Base-by-base conservation (phyloP, 208 protist species). In the Kentomonas sorsogonicus region DNA sequence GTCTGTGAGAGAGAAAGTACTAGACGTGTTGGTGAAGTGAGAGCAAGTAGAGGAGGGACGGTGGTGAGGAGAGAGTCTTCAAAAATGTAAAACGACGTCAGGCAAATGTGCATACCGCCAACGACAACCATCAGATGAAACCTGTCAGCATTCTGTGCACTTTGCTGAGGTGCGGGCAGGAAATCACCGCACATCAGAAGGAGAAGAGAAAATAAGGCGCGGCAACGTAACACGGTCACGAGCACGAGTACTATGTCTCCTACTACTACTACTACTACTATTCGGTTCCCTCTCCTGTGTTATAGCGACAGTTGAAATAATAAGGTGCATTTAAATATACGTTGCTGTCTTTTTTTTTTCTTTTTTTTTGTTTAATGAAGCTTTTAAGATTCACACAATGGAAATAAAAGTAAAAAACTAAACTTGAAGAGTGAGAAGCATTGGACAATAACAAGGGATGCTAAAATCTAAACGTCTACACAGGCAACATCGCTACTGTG, bases 401-500 rank as follows among this genome's bases (percentile, higher is more conserved):
- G 63, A 57, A 43, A 57, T 41, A 67, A 61, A 57, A 57, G 30
- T 30, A 52, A 11, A 44, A 34, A 20, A 13, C n/a, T 38, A 22
- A 53, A 20, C 20, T 26, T 53, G 22, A 63, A 54, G 31, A 63
- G 4, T 5, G 22, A 18, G 30, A n/a, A 63, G 22, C 6, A 43
- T 20, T 48, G 45, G 45, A 48, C 29, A 5, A 15, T 3, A 16
- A 40, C 29, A 63, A 63, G 41, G 22, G 5, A 18, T 45, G 16
- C 40, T 5, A 23, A 45, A 45, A 45, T 45, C 20, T 15, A 36
- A 36, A 36, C 33, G 11, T 5, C 5, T 11, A 36, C 7, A 18
- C 10, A n/a, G n/a, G n/a, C n/a, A n/a, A n/a, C n/a, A n/a, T n/a
- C n/a, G n/a, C n/a, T n/a, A n/a, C n/a, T n/a, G n/a, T n/a, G n/a